phyloP scores from a whole-genome alignment of 371 early-diverging fungal species.

The Apophysomyces elegans region DNA sequence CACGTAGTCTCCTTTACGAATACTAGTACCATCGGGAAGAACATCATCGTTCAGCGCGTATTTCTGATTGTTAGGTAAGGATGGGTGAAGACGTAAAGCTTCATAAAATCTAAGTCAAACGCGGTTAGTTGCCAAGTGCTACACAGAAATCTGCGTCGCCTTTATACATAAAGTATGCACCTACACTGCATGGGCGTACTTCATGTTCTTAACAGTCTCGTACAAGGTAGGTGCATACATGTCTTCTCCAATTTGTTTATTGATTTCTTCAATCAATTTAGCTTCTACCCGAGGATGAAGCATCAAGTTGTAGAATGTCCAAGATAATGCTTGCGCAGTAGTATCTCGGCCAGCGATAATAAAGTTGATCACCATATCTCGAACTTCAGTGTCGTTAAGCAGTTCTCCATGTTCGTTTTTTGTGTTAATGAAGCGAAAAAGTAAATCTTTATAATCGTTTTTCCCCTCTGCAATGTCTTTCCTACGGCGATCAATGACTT shows the following conservation, averaged over 20 bases:
- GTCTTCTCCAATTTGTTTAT: conserved; percentile 30
- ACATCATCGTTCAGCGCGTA: conserved; percentile 66
- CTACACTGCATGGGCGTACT: conserved; percentile 63
- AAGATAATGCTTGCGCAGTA: conserved; percentile 74
- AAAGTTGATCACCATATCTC: conserved; percentile 74
- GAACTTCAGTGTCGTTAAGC: conserved; percentile 54
- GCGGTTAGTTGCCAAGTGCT: not conserved
- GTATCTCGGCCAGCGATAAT: conserved; percentile 73
- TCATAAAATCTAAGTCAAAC: conserved; percentile 46
- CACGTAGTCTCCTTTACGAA: conserved; percentile 61
- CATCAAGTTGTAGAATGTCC: conserved; percentile 68
- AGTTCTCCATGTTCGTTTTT: conserved; percentile 56
- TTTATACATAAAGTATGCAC: conserved; percentile 2
- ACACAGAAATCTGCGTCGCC: not conserved
- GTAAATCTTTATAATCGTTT: conserved; percentile 52
- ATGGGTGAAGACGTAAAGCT: conserved; percentile 72
- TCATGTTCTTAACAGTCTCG: conserved; percentile 54
- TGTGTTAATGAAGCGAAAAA: conserved; percentile 65
- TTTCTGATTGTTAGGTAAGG: conserved; percentile 73
- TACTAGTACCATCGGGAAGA: conserved; percentile 69
- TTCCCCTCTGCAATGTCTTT: conserved; percentile 42
- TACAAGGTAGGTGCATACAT: conserved; percentile 33
- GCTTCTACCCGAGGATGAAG: conserved; percentile 56
- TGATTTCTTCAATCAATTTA: conserved; percentile 64
- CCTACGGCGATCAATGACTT: conserved; percentile 49